Evolutionary conservation across 2,329 filamentous ascomycete species (phyloP), one percentile per base, ranked within the genome.

Genomic region (Bipolaris oryzae): DNA sequence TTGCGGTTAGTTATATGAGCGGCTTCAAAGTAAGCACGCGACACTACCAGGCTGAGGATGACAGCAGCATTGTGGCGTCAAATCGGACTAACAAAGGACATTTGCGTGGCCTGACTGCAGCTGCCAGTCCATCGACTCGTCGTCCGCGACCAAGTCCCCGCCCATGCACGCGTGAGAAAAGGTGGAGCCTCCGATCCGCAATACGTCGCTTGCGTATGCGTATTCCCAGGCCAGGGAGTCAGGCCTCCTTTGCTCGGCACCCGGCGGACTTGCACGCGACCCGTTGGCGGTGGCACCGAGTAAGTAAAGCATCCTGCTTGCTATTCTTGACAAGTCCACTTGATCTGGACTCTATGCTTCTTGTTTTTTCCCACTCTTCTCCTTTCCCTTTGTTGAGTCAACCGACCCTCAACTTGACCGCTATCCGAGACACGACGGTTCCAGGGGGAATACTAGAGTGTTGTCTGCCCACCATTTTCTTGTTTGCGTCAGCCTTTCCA

Each of bases 241-340:
- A 47, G 44, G 53, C 44, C 54, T 31, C 34, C 46, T 31, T 33
- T 57, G 50, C 50, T 57, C 51, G 47, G 54, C 54, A 39, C 7
- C 23, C 47, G 20, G 31, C 44, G 39, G 54, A 25, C 44, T 53
- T 48, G 49, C 39, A 50, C 53, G 54, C 54, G 39, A 45, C 39
- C 31, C 52, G 46, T 34, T 41, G 51, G 47, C 53, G 38, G 47
- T 47, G 44, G 53, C 44, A 18, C 45, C 38, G 45, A 38, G 18
- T 50, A 55, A 56, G 42, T 49, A 31, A 44, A 57, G 54, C 43
- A 53, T 38, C 34, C 43, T 20, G 28, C 39, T 23, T 23, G 39
- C 31, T 28, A 28, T 41, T 37, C 33, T 21, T 34, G 31, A 37
- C 50, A 43, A 53, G 35, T 53, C 48, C 49, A 33, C 43, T 43